Percentiles rank a stretch among this genome's conserved stretches.
phyloP scores from a whole-genome alignment of 164 flowering plant species.

The Magnolia sinica region DNA sequence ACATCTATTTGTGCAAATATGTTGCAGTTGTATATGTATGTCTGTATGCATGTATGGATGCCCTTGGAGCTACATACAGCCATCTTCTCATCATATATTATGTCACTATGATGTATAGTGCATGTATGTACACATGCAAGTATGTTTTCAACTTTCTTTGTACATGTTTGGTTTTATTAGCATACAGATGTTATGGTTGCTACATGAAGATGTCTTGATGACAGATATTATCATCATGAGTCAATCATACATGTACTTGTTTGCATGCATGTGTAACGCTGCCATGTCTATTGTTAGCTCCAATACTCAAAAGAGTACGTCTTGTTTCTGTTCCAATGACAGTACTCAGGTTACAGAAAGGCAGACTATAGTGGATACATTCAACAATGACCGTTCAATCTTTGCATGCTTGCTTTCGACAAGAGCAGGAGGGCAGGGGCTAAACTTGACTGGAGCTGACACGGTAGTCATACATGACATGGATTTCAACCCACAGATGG shows the following conservation, averaged over 20 bases:
- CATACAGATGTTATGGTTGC: not conserved
- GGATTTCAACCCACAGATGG: slow-evolving; percentile 99
- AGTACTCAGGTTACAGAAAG: slow-evolving; percentile 94
- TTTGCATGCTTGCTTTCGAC: slow-evolving; percentile 96
- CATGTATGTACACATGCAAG: too few species aligned
- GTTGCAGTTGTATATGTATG: not conserved
- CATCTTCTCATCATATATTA: not conserved
- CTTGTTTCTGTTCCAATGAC: slow-evolving; percentile 18
- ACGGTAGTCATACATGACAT: slow-evolving; percentile 94
- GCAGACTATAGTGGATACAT: slow-evolving; percentile 84
- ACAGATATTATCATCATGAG: not conserved
- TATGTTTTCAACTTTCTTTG: not conserved
- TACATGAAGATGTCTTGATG: not conserved
- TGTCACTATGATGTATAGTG: not conserved
- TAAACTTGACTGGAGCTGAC: slow-evolving; percentile 93
- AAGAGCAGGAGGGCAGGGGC: slow-evolving; percentile 95
- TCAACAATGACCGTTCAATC: slow-evolving; percentile 76
- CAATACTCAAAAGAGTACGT: not conserved
- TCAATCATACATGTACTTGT: not conserved
- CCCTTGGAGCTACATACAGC: not conserved
- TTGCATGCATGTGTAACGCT: not conserved
- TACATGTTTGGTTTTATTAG: not conserved
- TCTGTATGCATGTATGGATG: not conserved
- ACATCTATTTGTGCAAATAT: not conserved
- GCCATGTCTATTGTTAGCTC: not conserved